Base-by-base conservation (phyloP, 148 eudicot genomes). In the Arbutus unedo region DNA sequence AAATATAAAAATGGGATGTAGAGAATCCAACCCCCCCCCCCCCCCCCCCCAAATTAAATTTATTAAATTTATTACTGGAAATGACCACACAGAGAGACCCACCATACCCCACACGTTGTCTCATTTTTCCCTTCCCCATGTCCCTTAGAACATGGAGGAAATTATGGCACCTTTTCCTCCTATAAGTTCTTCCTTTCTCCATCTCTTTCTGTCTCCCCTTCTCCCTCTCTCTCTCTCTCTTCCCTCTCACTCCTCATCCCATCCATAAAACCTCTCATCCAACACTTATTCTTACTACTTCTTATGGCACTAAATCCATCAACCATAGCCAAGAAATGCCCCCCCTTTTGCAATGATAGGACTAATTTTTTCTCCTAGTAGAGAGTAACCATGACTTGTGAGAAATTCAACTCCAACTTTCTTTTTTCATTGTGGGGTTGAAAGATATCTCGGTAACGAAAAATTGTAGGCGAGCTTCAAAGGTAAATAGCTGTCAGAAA, bases 91-190 rank as follows among this genome's bases (percentile, higher is more conserved):
- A 80, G 23, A 13, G 54, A 0, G 67, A n/a, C 8, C 80, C 88
- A 81, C 72, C 75, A 5, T 74, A 85, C 83, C 80, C 81, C 79
- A 31, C 88, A 84, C 83, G 76, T 78, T 86, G 88, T 89, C 89
- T 84, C 85, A 83, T 85, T 80, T 89, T 83, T 86, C 90, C 87
- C 87, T 88, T 73, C 84, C 85, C 83, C 78, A 73, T 91, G 93
- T 88, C 93, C 95, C 95, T 86, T 87, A 84, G 77, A 92, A 91
- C 93, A 90, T 92, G 95, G 91, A 92, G 84, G 74, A 88, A 91
- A 85, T 92, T 90, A 87, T 90, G 93, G 89, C 88, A 82, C 53
- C 79, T 89, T 85, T 88, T 76, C 89, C 79, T 79, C n/a, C 89
- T 89, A 83, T 82, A 89, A 89, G 81, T 79, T 80, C 79, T 66